phyloP scores from a whole-genome alignment of 345 rosid species.

The Microcos paniculata region DNA sequence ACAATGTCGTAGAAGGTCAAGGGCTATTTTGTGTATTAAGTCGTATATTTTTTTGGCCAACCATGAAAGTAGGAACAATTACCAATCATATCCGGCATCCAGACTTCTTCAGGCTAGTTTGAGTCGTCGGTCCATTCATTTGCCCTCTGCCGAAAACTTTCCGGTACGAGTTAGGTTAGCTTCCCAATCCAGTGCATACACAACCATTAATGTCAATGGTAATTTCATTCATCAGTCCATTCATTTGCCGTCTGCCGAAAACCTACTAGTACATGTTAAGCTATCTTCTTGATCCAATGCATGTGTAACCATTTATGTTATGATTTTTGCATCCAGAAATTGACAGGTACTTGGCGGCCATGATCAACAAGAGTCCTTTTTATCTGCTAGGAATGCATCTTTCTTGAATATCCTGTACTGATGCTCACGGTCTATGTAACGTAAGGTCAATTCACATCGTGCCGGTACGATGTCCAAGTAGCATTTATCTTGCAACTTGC shows the following conservation, averaged over 20 bases:
- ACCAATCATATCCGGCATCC: background rate
- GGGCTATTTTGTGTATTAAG: too few relatives aligned
- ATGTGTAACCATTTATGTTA: conserved; percentile 4
- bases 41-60: too few relatives aligned
- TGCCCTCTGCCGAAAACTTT: background rate
- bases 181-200: background rate
- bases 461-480: background rate
- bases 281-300: background rate
- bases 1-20: too few relatives aligned
- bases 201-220: background rate
- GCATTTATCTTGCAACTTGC: background rate
- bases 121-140: background rate
- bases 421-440: background rate
- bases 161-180: background rate
- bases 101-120: background rate
- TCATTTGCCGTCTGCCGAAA: background rate
- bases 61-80: too few relatives aligned
- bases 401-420: background rate
- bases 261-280: background rate
- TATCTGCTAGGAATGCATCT: background rate
- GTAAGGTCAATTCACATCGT: background rate
- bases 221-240: background rate
- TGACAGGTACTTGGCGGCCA: conserved; percentile 3
- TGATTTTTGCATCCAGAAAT: background rate
- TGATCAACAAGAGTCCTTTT: background rate